Conservation (phyloP, 2,329 filamentous ascomycete species). For the Pseudogymnoascus sp. region DNA sequence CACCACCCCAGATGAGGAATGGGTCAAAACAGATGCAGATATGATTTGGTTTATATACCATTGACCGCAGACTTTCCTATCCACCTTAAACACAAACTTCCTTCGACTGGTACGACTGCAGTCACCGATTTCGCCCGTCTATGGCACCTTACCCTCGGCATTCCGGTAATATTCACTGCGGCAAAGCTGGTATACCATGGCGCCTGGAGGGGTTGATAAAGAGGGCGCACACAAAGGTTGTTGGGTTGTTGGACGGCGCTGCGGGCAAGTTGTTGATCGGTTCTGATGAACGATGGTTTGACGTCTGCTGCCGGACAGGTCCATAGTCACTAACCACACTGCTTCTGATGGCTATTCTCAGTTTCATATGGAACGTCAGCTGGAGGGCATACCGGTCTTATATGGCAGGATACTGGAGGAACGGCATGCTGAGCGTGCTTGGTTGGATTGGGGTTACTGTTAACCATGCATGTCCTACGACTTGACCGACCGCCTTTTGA, state of each 20-base stretch:
- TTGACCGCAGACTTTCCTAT: neutral
- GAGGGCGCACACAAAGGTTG: neutral
- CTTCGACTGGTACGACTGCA: neutral
- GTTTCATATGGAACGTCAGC: neutral
- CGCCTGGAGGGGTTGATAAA: neutral
- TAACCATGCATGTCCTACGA: neutral
- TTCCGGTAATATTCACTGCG: neutral
- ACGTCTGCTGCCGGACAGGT: neutral
- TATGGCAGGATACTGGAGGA: neutral
- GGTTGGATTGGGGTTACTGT: neutral
- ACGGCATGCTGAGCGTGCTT: neutral
- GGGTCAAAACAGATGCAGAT: neutral
- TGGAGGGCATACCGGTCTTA: neutral
- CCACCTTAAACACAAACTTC: neutral
- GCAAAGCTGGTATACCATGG: neutral
- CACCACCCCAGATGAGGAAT: neutral
- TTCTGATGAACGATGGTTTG: neutral
- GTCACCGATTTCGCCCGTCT: neutral
- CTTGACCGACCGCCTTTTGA: constrained; percentile 5
- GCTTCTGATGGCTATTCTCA: neutral
- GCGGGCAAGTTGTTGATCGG: neutral
- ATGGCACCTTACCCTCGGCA: neutral
- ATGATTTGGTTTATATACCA: constrained; percentile 4
- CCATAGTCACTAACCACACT: constrained; percentile 1
- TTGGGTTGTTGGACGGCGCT: neutral